Evolutionary conservation across 805 yeast genomes (phyloP), one percentile per base, ranked within the genome.

Genomic region (Metschnikowia peoriensis): DNA sequence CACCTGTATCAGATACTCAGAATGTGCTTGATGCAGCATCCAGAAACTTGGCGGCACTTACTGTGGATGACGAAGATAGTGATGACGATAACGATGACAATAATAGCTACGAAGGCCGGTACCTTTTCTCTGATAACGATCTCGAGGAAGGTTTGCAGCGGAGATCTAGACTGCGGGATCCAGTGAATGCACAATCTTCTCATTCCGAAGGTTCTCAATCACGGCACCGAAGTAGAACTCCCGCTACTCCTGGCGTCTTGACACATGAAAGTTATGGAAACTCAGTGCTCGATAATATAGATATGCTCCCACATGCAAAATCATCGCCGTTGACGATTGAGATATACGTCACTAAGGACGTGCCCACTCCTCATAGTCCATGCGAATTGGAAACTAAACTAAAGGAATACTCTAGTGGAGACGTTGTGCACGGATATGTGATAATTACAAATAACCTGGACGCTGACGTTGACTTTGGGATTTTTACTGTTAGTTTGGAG

Each of bases 301-400:
- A 82, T 60, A 73, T 69, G 52, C 65, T 83, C 29, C 80, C 82
- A 1, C 76, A 71, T 51, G 58, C 70, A 2, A 60, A 61, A 16
- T 53, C 59, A 1, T 74, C 82, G 1, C 84, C 83, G 0, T 60
- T 79, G 4, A 77, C 76, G 11, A 71, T 82, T 32, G 77, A 75
- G 52, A 77, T 83, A 14, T 73, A 65, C 52, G 79, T 83, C 8
- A 79, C 86, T 0, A 83, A 82, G 73, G 75, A 69, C 22, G 77
- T 79, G 1, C 81, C 85, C 0, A 64, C 62, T 37, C 82, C 84
- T 0, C 65, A 76, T 50, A 61, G 60, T 17, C 58, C 66, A 43
- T 69, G 64, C 53, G 79, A 72, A 43, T 65, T 73, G 12, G 80
- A 78, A 55, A 79, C 81, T 6, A 71, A 80, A 52, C 69, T 63